Base-by-base conservation (phyloP, 805 yeast species). In the Kazachstania africana region DNA sequence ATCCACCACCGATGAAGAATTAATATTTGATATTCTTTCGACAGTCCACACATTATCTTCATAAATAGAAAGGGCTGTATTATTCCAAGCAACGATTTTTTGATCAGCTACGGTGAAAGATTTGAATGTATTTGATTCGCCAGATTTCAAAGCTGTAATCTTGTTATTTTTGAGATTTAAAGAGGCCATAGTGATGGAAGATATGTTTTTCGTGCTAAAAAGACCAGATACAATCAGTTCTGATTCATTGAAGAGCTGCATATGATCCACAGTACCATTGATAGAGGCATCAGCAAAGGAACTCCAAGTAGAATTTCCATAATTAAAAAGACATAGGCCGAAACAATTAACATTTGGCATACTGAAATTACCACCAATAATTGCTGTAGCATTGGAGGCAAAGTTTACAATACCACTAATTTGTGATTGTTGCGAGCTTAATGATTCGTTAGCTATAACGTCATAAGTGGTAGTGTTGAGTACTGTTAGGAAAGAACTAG, bases 291-390 rank as follows among this genome's bases (percentile, higher is more conserved):
- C 55, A 27, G 38, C 36, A 28, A 61, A 42, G 4, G 50, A 58
- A 6, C 57, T 54, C 81, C 94, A 78, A 14, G 75, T 57, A 0
- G 69, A 58, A 20, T 63, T 60, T 3, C 55, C 48, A 37, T 73
- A 51, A 43, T 77, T 76, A 48, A 70, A 82, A 22, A 77, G 56
- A 50, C 95, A 85, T 23, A 87, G 53, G 1, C 72, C 66, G 2
- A 62, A 51, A 54, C 95, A 85, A 16, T 57, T 53, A 20, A 67
- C 55, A 4, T 70, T 58, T 0, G 78, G 76, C 2, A 80, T 75
- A 14, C 62, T 50, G 48, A 81, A 84, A 26, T 68, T 62, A 16
- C 96, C 95, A 24, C 80, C 94, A 9, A 81, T 61, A 17, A 84
- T 55, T 13, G 62, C 43, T 2, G 66, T 58, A 6, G 57, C 33